A percentile compares a stretch with the other conserved stretches of the same genome.
These are phyloP conservation scores for Aureobasidium melanogenum DNA, from an alignment of 2,329 filamentous ascomycete genomes.

Conservation along the genomic window DNA sequence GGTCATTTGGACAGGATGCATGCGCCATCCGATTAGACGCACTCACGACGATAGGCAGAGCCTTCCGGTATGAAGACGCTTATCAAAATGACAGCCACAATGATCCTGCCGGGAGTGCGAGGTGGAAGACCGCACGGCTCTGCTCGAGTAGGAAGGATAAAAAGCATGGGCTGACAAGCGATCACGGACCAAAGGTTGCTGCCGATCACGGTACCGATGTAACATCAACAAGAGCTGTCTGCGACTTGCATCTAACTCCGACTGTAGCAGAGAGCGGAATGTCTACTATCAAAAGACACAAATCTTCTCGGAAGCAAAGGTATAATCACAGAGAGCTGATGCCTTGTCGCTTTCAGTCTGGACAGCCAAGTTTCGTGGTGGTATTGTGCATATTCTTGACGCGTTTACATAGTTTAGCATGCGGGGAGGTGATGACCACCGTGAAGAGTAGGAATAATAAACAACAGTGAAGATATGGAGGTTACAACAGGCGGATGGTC, in stretches of 20 bases:
- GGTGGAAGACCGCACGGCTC: not conserved
- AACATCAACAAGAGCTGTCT: slow-evolving; percentile 1
- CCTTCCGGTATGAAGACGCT: not conserved
- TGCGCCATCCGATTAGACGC: too few species aligned
- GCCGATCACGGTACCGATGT: slow-evolving; percentile 6
- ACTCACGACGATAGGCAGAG: not conserved
- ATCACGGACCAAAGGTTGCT: not conserved
- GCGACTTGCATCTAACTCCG: too few species aligned
- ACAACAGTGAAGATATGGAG: not conserved
- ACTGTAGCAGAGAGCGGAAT: too few species aligned
- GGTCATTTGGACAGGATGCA: not conserved
- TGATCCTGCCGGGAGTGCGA: not conserved
- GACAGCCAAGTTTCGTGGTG: too few species aligned
- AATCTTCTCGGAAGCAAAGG: too few species aligned
- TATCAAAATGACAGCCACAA: not conserved
- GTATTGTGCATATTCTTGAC: too few species aligned
- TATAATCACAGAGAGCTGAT: too few species aligned
- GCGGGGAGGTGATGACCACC: not conserved
- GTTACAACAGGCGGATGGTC: not conserved
- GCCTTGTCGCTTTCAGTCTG: too few species aligned
- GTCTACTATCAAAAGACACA: too few species aligned
- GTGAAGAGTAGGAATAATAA: not conserved
- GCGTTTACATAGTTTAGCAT: too few species aligned
- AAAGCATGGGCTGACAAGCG: not conserved
- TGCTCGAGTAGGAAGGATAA: not conserved